These are phyloP conservation scores for Fusarium newnesense DNA, from an alignment of 2,329 filamentous ascomycete species.

Conservation along the genomic window DNA sequence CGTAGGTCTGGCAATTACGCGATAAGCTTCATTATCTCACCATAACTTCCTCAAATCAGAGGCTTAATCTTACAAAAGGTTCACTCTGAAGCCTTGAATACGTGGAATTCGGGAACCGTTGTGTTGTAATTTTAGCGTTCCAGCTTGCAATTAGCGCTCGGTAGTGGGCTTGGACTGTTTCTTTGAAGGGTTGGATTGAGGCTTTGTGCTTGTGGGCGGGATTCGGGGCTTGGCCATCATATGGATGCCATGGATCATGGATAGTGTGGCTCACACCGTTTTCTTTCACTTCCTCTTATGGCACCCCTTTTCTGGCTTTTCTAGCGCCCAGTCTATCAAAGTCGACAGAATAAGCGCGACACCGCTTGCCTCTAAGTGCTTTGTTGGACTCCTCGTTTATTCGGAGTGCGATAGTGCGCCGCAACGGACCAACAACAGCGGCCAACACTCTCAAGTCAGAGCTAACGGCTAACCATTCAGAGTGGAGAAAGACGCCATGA, in stretches of 20 bases:
- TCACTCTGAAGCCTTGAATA: not conserved
- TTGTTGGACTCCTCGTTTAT: conserved; percentile 15
- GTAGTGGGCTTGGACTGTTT: conserved; percentile 28
- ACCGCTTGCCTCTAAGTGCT: not conserved
- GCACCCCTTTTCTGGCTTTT: conserved; percentile 6
- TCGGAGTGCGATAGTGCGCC: conserved; percentile 39
- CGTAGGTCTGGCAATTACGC: not conserved
- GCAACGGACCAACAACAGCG: conserved; percentile 12
- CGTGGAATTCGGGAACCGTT: conserved; percentile 29
- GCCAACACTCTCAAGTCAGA: conserved; percentile 23
- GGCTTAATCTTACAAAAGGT: not conserved
- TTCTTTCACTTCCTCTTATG: conserved; percentile 34
- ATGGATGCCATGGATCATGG: conserved; percentile 33
- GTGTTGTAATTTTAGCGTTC: conserved; percentile 25
- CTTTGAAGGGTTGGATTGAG: conserved; percentile 31
- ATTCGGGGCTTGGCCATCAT: conserved; percentile 32
- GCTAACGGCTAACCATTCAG: conserved; percentile 25
- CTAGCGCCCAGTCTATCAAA: not conserved
- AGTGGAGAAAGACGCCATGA: conserved; percentile 32
- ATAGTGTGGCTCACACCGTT: conserved; percentile 37
- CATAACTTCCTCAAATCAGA: not conserved
- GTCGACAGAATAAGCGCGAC: conserved; percentile 29
- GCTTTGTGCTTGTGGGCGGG: conserved; percentile 30
- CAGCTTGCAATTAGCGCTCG: conserved; percentile 26
- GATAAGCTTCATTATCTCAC: not conserved